Evolutionary conservation across 805 yeast genomes (phyloP).

Genomic region (Yamadazyma paraphyllophila): DNA sequence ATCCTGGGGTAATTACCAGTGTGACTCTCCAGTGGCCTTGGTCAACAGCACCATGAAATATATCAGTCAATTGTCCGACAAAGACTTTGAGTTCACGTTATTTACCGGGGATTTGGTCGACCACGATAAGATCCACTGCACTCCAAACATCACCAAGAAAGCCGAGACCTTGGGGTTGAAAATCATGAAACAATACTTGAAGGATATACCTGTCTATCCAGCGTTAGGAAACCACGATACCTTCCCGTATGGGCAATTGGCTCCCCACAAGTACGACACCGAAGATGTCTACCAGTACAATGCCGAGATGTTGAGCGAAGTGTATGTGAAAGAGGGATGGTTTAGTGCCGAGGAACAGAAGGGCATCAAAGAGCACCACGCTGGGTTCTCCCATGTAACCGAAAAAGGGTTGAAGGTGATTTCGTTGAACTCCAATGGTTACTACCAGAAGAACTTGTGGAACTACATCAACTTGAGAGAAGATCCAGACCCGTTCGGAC

Average conservation of each 20-base stretch:
- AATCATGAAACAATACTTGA: constrained; percentile 52
- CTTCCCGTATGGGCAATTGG: constrained; percentile 69
- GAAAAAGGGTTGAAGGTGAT: constrained; percentile 56
- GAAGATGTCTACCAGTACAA: constrained; percentile 37
- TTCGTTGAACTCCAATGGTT: constrained; percentile 64
- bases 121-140: constrained; percentile 54
- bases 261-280: constrained; percentile 40
- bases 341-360: constrained; percentile 23
- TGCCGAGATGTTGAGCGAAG: constrained; percentile 34
- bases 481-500: constrained; percentile 62
- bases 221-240: constrained; percentile 72
- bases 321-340: constrained; percentile 40
- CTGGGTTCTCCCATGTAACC: constrained; percentile 60
- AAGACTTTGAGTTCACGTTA: constrained; percentile 55
- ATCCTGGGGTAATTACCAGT: constrained; percentile 57
- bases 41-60: constrained; percentile 54
- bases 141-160: constrained; percentile 62
- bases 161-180: constrained; percentile 70
- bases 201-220: constrained; percentile 56
- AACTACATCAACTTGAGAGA: constrained; percentile 48
- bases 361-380: constrained; percentile 47
- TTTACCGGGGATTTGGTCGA: constrained; percentile 78
- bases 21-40: constrained; percentile 66
- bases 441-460: constrained; percentile 59
- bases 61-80: constrained; percentile 17